Conservation (phyloP, 2,329 filamentous ascomycete genomes). For the Neoarthrinium moseri region DNA sequence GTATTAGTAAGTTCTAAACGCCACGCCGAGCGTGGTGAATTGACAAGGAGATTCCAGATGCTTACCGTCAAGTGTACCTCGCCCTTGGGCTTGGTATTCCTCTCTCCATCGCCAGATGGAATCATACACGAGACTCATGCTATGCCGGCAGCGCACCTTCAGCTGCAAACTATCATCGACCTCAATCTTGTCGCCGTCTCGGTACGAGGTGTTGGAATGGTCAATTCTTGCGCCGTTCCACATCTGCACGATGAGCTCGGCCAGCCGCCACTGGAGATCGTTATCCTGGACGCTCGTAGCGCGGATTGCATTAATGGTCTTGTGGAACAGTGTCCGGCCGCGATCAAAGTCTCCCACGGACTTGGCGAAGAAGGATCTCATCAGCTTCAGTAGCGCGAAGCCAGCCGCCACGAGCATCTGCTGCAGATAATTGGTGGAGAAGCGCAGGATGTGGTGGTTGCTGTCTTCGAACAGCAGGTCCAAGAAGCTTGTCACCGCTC, state of each 20-base stretch:
- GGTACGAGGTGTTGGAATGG: slow-evolving; percentile 42
- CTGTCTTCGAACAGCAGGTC: slow-evolving; percentile 60
- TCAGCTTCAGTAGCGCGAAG: slow-evolving; percentile 75
- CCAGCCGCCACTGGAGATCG: slow-evolving; percentile 75
- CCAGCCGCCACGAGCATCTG: slow-evolving; percentile 83
- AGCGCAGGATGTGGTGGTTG: slow-evolving; percentile 59
- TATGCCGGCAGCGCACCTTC: slow-evolving; percentile 80
- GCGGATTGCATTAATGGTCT: slow-evolving; percentile 68
- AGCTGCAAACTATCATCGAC: slow-evolving; percentile 74
- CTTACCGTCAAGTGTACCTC: slow-evolving; percentile 70
- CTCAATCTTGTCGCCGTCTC: slow-evolving; percentile 47
- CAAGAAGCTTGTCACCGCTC: slow-evolving; percentile 68
- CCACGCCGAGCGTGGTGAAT: slow-evolving; percentile 16
- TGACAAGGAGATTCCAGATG: slow-evolving; percentile 15
- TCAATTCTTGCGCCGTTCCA: slow-evolving; percentile 70
- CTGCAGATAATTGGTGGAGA: slow-evolving; percentile 74
- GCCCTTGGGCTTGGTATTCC: slow-evolving; percentile 70
- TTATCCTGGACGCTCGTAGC: slow-evolving; percentile 74
- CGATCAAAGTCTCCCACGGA: slow-evolving; percentile 70
- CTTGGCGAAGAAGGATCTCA: slow-evolving; percentile 72
- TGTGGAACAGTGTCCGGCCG: slow-evolving; percentile 67
- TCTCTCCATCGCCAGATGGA: slow-evolving; percentile 85
- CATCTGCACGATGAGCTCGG: slow-evolving; percentile 84
- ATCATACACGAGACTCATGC: slow-evolving; percentile 82
- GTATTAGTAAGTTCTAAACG: slow-evolving; percentile 31